Base-by-base conservation (phyloP, 768 basidiomycete species). In the Leccinum disarticulatum region DNA sequence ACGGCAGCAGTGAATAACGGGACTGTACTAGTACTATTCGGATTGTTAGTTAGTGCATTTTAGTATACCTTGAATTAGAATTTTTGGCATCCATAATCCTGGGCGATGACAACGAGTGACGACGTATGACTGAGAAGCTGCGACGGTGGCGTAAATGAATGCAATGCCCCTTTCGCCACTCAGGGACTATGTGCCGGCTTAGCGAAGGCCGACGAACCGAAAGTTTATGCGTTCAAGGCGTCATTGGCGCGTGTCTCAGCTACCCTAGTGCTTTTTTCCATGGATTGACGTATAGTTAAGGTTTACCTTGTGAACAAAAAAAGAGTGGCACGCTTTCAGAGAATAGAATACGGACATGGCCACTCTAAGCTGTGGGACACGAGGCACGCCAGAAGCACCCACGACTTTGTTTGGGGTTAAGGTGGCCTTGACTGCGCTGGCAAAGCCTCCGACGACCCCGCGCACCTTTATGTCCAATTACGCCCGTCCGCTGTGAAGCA, bases 11-110 rank as follows among this genome's bases (percentile, higher is more conserved):
- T 57, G 63, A 69, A 63, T 13, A 70, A 66, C 50, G 38, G 72
- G 72, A 73, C 64, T 74, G 70, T 73, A 71, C 68, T 56, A 72
- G 61, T 73, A 71, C 57, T 59, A 70, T 58, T 58, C 35, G 70
- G 73, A 72, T 56, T 70, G 64, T 68, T 74, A 66, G 63, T 67
- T 70, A 59, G 17, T 55, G 58, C 66, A 69, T 64, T 57, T 69
- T 67, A 73, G 71, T 72, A 72, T 72, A 74, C 72, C 73, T 71
- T 63, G 70, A 73, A 72, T 56, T 74, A 74, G 70, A 71, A 68
- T 65, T 74, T 71, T 70, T 73, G 70, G 58, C 60, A 59, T 56
- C 31, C 35, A 14, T 55, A 33, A n/a, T 33, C 14, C 17, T 56
- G 51, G 4, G 54, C 22, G 56, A 46, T 46, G 48, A 49, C 22